Conservation (phyloP, 345 rosid species). For the Leavenworthia alabamica region DNA sequence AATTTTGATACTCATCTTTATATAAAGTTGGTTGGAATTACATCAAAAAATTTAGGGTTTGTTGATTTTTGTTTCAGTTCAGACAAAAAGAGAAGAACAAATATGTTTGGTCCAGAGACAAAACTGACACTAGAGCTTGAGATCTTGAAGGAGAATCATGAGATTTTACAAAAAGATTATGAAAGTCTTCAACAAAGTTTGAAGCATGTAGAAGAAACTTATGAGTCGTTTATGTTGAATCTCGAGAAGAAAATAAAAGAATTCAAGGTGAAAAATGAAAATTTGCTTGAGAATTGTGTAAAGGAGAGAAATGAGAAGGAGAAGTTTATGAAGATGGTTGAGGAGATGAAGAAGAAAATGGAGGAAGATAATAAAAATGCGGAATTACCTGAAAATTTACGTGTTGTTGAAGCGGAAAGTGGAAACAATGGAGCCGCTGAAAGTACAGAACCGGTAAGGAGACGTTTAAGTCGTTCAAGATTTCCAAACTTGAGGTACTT, state of each 20-base stretch:
- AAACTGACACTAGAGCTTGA: background rate
- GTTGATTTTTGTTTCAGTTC: background rate
- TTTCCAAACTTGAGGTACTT: no score
- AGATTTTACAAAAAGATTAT: background rate
- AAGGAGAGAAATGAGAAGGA: constrained; percentile 1
- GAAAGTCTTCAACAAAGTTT: background rate
- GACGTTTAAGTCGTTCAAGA: no score
- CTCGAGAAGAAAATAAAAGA: background rate
- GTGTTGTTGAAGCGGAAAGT: background rate
- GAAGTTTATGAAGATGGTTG: background rate
- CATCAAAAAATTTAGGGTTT: no score
- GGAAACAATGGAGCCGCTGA: no score
- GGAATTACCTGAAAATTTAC: background rate
- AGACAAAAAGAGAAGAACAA: background rate
- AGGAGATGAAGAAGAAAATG: background rate
- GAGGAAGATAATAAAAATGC: background rate
- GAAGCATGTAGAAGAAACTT: background rate
- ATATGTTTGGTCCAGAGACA: background rate
- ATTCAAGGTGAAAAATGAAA: background rate
- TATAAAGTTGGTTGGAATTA: no score
- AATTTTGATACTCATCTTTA: no score
- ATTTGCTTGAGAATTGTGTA: background rate
- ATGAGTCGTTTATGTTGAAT: background rate
- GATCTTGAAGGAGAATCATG: constrained; percentile 16
- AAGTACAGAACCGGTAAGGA: no score